Conservation (phyloP, 129 eudicot genomes). For the Pseudognaphalium luteoalbum region DNA sequence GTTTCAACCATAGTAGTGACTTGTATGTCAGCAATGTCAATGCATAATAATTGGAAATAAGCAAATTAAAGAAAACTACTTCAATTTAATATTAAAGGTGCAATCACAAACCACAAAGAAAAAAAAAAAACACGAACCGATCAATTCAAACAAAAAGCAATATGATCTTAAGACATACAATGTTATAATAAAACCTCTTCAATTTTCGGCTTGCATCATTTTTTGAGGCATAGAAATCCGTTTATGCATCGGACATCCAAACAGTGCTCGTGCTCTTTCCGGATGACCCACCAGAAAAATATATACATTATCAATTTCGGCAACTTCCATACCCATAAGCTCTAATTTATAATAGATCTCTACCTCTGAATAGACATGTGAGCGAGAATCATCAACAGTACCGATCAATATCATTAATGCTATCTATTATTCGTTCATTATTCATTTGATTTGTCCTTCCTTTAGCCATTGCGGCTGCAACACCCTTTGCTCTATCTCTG, state of each 20-base stretch:
- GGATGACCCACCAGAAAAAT: background rate
- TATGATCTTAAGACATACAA: no score
- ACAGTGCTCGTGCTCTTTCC: background rate
- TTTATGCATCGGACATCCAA: background rate
- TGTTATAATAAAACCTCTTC: background rate
- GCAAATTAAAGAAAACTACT: no score
- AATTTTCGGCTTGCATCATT: background rate
- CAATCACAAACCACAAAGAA: no score
- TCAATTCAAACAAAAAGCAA: no score
- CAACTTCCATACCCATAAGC: background rate
- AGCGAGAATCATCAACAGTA: background rate
- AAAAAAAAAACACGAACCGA: no score
- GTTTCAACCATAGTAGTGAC: no score
- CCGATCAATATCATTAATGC: background rate
- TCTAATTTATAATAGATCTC: background rate
- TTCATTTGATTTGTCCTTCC: background rate
- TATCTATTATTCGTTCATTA: background rate
- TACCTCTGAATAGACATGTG: background rate
- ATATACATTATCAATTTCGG: background rate
- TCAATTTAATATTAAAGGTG: no score
- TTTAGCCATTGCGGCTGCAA: background rate
- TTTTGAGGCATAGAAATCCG: background rate
- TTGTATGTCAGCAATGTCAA: no score
- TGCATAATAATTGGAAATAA: no score
- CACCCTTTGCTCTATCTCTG: background rate